Evolutionary conservation across 2,329 filamentous ascomycete genomes (phyloP).

Genomic region (Amylocarpus encephaloides): DNA sequence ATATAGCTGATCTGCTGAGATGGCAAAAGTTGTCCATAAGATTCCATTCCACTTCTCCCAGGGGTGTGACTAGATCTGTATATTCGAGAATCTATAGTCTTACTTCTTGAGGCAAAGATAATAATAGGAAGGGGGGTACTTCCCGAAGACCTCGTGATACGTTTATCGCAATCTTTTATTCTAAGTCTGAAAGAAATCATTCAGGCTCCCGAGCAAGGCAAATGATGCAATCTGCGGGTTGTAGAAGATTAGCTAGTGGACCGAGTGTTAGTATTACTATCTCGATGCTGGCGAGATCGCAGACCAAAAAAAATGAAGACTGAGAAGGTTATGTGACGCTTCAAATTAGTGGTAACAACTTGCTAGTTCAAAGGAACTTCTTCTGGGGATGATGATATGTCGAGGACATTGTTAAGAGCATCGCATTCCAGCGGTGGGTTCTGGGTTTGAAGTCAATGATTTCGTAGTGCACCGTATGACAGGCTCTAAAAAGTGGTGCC

Average conservation of each 20-base stretch:
- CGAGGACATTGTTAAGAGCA: not conserved
- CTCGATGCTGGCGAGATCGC: not conserved
- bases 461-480: not conserved
- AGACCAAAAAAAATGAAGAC: not conserved
- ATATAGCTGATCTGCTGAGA: not conserved
- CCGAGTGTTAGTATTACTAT: not conserved
- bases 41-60: constrained; percentile 18
- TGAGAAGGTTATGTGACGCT: constrained; percentile 2
- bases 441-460: not conserved
- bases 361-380: not conserved
- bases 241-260: not conserved
- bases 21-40: not conserved
- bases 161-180: not conserved
- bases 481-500: not conserved
- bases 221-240: not conserved
- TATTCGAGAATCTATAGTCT: constrained; percentile 19
- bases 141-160: not conserved
- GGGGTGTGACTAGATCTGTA: constrained; percentile 23
- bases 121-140: not conserved
- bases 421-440: not conserved
- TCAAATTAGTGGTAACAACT: not conserved
- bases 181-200: not conserved
- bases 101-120: constrained; percentile 21
- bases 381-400: not conserved
- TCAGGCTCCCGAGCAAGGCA: not conserved